Evolutionary conservation across 768 basidiomycete genomes (phyloP).

Genomic region (Xerocomus spinulosus): DNA sequence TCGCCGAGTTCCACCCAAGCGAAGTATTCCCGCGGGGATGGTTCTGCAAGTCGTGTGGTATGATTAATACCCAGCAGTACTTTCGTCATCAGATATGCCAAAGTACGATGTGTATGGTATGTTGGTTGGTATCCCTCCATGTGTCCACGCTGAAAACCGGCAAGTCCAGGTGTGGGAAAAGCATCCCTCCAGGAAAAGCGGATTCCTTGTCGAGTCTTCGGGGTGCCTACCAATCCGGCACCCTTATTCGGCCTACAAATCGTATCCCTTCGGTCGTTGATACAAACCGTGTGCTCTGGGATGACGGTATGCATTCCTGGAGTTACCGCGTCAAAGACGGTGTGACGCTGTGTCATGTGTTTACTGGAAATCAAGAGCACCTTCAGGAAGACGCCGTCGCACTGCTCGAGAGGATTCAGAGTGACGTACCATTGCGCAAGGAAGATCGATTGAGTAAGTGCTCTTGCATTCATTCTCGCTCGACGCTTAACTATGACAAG

Average conservation of each 20-base stretch:
- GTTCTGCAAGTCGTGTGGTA: slow-evolving; percentile 46
- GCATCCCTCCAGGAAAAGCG: slow-evolving; percentile 10
- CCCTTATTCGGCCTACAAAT: slow-evolving; percentile 16
- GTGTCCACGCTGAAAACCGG: slow-evolving; percentile 8
- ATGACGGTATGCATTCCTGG: slow-evolving; percentile 30
- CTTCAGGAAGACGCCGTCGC: slow-evolving; percentile 38
- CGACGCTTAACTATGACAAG: slow-evolving; percentile 12
- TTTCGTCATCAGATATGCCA: slow-evolving; percentile 47
- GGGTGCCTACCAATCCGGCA: slow-evolving; percentile 9
- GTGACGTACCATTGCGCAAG: slow-evolving; percentile 21
- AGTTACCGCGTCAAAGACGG: slow-evolving; percentile 18
- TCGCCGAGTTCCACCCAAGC: slow-evolving; percentile 27
- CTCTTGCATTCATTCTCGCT: not conserved
- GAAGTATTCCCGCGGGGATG: slow-evolving; percentile 43
- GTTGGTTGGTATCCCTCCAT: slow-evolving; percentile 1
- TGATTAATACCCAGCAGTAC: slow-evolving; percentile 42
- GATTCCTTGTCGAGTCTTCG: slow-evolving; percentile 24
- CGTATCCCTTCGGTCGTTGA: slow-evolving; percentile 15
- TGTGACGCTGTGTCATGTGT: slow-evolving; percentile 39
- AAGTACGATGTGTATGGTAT: slow-evolving; percentile 39
- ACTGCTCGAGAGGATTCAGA: slow-evolving; percentile 39
- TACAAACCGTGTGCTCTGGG: slow-evolving; percentile 19
- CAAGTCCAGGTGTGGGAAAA: slow-evolving; percentile 9
- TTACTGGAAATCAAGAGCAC: slow-evolving; percentile 41
- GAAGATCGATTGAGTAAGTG: slow-evolving; percentile 22